Base-by-base conservation (phyloP, 257 asterid species). In the Anisodus acutangulus region DNA sequence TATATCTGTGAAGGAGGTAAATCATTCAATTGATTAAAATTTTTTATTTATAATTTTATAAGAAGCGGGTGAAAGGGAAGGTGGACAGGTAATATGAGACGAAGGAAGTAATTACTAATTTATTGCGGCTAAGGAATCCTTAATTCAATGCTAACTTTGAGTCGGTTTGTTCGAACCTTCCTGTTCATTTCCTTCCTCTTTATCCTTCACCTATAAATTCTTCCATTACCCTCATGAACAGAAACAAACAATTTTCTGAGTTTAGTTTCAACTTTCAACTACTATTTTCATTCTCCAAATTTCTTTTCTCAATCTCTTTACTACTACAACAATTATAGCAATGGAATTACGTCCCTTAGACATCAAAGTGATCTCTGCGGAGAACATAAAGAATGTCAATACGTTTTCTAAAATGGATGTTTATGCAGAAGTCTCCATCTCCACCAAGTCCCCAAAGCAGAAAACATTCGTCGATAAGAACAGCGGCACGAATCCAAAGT, bases 321-420 rank as follows among this genome's bases (percentile, higher is more conserved):
- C 16, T 22, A 8, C 35, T n/a, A 62, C 68, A 62, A 71, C 45
- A 45, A 45, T 66, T 26, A 5, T 39, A 19, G 47, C 67, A 45
- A 87, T 87, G 90, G 88, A 85, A 16, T 84, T 53, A 6, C 88
- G 87, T 67, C 82, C 84, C 2, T 82, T 89, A 76, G 90, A 89
- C n/a, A 35, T 89, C 37, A 87, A 88, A 69, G 47, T 89, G 15
- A 79, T 89, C 9, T 87, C 89, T 6, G 91, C 90, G 19, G 89
- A 87, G 13, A 86, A 69, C 45, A 9, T 89, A 51, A 89, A 89
- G 85, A 58, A 89, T 26, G 89, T 89, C 11, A 89, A 87, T 72
- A 5, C 82, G 58, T 86, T 89, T 72, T 81, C 85, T 1, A 87
- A 81, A 22, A 89, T 89, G 90, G 88, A 86, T 66, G 90, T 87